phyloP scores from a whole-genome alignment of 2,329 filamentous ascomycete species.

The Ophiocordyceps robertsii region DNA sequence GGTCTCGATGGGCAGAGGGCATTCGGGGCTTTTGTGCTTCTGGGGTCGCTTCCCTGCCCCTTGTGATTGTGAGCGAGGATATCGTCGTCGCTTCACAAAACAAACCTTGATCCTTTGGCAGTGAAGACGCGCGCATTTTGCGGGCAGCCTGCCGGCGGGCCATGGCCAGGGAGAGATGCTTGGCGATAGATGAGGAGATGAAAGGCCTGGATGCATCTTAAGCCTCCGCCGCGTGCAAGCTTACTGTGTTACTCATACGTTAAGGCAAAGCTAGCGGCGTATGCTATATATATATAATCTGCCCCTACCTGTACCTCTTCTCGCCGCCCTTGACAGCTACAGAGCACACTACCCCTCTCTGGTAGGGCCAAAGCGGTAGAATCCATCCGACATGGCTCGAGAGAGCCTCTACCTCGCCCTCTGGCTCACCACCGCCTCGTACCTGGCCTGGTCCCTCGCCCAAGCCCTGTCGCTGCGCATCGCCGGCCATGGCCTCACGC shows the following conservation, averaged over 20 bases:
- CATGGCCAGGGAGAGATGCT: too few species aligned
- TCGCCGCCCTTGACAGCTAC: too few species aligned
- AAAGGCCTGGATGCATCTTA: too few species aligned
- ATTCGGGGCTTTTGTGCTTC: not conserved
- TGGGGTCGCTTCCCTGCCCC: not conserved
- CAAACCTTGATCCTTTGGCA: not conserved
- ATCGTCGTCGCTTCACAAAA: not conserved
- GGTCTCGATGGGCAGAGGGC: not conserved
- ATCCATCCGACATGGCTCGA: not conserved
- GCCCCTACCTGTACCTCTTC: too few species aligned
- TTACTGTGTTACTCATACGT: too few species aligned
- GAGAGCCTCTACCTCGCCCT: slow-evolving; percentile 2
- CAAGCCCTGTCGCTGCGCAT: slow-evolving; percentile 1
- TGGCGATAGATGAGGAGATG: too few species aligned
- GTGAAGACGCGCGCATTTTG: not conserved
- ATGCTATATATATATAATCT: too few species aligned
- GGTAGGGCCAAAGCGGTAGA: not conserved
- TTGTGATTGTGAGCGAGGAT: not conserved
- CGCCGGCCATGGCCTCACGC: slow-evolving; percentile 1
- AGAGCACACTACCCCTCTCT: too few species aligned
- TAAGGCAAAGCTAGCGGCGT: too few species aligned
- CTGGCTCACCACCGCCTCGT: slow-evolving; percentile 1
- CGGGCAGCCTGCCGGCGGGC: too few species aligned
- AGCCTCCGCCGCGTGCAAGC: too few species aligned
- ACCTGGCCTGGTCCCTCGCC: slow-evolving; percentile 2